Percentiles rank a stretch among this genome's conserved stretches.
phyloP scores from a whole-genome alignment of 2,329 filamentous ascomycete species.

The Hawksworthiomyces lignivorus region DNA sequence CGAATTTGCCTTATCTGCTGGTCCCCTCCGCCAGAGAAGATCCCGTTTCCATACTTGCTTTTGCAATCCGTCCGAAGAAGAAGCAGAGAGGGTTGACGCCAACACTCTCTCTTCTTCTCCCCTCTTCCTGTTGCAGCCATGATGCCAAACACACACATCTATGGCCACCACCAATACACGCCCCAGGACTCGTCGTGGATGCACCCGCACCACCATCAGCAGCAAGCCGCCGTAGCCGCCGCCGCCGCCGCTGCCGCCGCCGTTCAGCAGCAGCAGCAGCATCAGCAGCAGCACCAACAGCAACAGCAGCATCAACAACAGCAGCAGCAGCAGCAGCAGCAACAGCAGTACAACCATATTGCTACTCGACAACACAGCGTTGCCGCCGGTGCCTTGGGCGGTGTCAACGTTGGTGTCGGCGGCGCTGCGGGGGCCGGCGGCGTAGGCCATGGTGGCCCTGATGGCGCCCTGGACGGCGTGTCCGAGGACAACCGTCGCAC shows the following conservation, averaged over 20 bases:
- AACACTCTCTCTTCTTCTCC: neutral
- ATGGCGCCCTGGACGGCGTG: slow-evolving; percentile 54
- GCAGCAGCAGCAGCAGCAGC: slow-evolving; percentile 48
- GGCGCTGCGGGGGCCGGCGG: slow-evolving; percentile 38
- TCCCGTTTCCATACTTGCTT: too few relatives aligned
- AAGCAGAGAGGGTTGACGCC: neutral
- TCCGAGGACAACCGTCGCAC: slow-evolving; percentile 89
- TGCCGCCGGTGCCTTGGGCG: slow-evolving; percentile 34
- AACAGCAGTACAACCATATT: slow-evolving; percentile 66
- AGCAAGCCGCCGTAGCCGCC: slow-evolving; percentile 23
- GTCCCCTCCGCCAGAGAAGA: too few relatives aligned
- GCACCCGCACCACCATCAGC: slow-evolving; percentile 58
- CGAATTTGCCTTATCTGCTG: too few relatives aligned
- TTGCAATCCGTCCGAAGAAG: too few relatives aligned
- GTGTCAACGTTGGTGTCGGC: slow-evolving; percentile 39
- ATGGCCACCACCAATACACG: slow-evolving; percentile 60
- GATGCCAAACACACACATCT: slow-evolving; percentile 58
- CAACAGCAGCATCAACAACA: slow-evolving; percentile 53
- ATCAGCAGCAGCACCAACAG: slow-evolving; percentile 57
- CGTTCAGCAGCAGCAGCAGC: slow-evolving; percentile 38
- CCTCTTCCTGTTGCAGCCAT: slow-evolving; percentile 27
- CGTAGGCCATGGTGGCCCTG: slow-evolving; percentile 41
- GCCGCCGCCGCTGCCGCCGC: slow-evolving; percentile 44
- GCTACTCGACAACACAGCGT: slow-evolving; percentile 31
- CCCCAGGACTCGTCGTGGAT: slow-evolving; percentile 60